A percentile compares a stretch with the other conserved stretches of the same genome.
Evolutionary conservation across 73 alveolate species (phyloP).

Genomic region (Breviolum minutum): DNA sequence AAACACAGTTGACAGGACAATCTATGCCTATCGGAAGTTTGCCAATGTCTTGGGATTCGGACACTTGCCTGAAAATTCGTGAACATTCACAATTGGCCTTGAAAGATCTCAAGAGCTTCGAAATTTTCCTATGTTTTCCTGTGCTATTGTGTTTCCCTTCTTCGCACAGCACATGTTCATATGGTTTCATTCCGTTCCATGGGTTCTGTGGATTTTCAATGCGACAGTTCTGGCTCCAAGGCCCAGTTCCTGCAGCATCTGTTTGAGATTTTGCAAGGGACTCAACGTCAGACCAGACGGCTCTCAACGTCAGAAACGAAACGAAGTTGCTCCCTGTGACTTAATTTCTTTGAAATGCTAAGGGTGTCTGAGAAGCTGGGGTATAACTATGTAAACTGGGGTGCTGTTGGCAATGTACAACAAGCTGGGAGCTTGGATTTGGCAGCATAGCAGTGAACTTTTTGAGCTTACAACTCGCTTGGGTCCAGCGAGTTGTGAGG

Average conservation of each 20-base stretch:
- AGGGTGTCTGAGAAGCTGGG: conserved; percentile 56
- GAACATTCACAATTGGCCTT: background rate
- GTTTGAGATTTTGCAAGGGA: conserved; percentile 10
- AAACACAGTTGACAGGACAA: background rate
- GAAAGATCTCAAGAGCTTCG: background rate
- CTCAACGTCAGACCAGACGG: background rate
- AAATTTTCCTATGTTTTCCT: too few relatives aligned
- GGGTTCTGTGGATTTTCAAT: background rate
- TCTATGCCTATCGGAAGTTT: conserved; percentile 26
- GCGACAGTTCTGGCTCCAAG: background rate
- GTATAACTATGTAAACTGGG: too few relatives aligned
- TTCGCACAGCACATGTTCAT: too few relatives aligned
- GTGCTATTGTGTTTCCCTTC: too few relatives aligned
- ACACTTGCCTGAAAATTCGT: background rate
- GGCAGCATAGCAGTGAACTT: background rate
- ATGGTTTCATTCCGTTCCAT: too few relatives aligned
- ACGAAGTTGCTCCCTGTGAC: background rate
- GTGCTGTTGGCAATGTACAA: background rate
- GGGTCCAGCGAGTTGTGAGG: background rate
- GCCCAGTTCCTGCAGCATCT: conserved; percentile 61
- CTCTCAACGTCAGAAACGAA: background rate
- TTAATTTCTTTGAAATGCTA: background rate
- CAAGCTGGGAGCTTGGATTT: background rate
- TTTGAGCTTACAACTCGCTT: background rate
- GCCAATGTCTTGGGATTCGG: conserved; percentile 46